These are phyloP conservation scores for Xylaria castorea DNA, from an alignment of 495 filamentous ascomycete genomes.

Conservation along the genomic window DNA sequence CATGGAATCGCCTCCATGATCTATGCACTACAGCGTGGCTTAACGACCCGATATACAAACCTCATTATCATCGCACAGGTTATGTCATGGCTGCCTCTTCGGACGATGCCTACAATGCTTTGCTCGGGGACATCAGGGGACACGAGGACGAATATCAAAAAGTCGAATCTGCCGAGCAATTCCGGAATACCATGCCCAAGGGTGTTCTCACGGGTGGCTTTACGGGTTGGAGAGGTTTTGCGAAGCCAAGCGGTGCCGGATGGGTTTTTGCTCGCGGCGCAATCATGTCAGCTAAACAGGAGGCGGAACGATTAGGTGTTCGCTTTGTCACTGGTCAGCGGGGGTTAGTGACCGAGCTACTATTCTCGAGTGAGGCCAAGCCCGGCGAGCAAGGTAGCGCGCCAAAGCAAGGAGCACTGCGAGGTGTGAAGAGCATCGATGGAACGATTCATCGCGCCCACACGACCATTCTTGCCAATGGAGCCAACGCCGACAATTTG, in stretches of 20 bases:
- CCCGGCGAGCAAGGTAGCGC: constrained; percentile 2
- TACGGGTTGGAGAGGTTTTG: constrained; percentile 58
- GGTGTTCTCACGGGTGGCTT: constrained; percentile 59
- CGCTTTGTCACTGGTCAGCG: constrained; percentile 50
- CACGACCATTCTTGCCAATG: constrained; percentile 54
- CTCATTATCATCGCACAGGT: constrained; percentile 57
- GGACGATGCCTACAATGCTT: constrained; percentile 32
- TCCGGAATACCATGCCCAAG: constrained; percentile 58
- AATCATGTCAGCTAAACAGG: constrained; percentile 50
- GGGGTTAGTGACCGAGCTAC: constrained; percentile 49
- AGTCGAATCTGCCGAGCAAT: constrained; percentile 50
- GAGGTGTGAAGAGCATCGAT: constrained; percentile 36
- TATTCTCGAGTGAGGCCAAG: constrained; percentile 48
- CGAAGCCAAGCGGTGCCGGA: constrained; percentile 51
- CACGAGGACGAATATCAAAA: constrained; percentile 43
- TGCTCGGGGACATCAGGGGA: constrained; percentile 47
- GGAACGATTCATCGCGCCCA: constrained; percentile 39
- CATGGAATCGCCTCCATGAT: constrained; percentile 47
- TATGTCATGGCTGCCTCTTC: constrained; percentile 54
- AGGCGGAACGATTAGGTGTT: constrained; percentile 54
- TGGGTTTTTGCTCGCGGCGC: constrained; percentile 61
- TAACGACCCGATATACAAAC: constrained; percentile 54
- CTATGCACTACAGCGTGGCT: constrained; percentile 54
- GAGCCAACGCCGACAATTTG: constrained; percentile 54
- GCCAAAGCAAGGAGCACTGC: constrained; percentile 32